phyloP scores from a whole-genome alignment of 805 yeast genomes.

The Nakazawaea ernobii region DNA sequence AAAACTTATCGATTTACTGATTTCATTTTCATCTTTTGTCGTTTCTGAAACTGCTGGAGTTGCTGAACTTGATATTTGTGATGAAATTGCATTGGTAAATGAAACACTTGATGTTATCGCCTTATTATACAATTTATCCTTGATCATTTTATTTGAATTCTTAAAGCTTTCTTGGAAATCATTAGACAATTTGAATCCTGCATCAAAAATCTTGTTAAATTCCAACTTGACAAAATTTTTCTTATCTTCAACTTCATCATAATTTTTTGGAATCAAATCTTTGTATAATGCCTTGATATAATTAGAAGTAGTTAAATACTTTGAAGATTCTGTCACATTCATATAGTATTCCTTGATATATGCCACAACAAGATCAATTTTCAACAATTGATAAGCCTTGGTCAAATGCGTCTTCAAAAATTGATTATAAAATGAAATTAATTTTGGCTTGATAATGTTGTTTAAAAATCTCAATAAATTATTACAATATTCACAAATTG shows the following conservation, averaged over 20 bases:
- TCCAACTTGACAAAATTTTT: conserved; percentile 25
- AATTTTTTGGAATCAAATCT: not conserved
- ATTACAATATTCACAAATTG: not conserved
- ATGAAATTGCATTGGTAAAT: not conserved
- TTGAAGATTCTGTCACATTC: not conserved
- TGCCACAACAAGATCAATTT: not conserved
- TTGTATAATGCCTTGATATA: not conserved
- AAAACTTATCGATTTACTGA: conserved; percentile 8
- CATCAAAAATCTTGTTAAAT: conserved; percentile 23
- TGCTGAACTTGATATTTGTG: conserved; percentile 1
- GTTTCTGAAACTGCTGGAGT: conserved; percentile 5
- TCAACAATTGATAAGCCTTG: not conserved
- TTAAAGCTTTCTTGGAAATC: conserved; percentile 15
- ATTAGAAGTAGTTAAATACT: not conserved
- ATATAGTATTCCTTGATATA: not conserved
- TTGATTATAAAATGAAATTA: not conserved
- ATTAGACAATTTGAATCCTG: conserved; percentile 23
- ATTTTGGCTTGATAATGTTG: not conserved
- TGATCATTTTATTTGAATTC: conserved; percentile 9
- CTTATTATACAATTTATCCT: conserved; percentile 8
- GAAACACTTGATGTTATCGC: not conserved
- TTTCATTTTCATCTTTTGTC: conserved; percentile 6
- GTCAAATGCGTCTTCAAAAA: not conserved
- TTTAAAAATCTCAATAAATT: conserved; percentile 1
- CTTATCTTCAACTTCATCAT: conserved; percentile 22